Evolutionary conservation across 305 asterid species (phyloP).

Genomic region (Fraxinus angustifolia): DNA sequence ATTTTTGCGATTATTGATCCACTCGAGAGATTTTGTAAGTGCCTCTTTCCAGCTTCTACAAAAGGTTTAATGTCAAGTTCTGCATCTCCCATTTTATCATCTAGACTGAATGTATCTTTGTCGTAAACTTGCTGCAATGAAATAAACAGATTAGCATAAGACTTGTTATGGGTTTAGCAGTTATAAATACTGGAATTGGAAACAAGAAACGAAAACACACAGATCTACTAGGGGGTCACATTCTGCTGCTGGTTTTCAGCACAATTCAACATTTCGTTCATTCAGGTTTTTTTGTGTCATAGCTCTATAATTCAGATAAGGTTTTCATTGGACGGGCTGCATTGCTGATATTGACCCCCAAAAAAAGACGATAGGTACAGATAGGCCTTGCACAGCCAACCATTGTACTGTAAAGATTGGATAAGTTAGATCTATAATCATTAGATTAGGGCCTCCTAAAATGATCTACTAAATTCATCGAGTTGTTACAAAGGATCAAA

Average conservation of each 20-base stretch:
- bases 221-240: too few relatives aligned
- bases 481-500: not conserved
- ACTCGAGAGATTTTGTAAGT: conserved; percentile 28
- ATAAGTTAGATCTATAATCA: not conserved
- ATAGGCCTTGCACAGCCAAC: not conserved
- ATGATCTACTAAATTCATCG: too few relatives aligned
- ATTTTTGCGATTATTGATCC: conserved; percentile 46
- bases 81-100: conserved; percentile 80
- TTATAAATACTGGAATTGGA: too few relatives aligned
- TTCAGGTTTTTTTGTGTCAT: too few relatives aligned
- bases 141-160: not conserved
- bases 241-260: too few relatives aligned
- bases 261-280: too few relatives aligned
- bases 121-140: conserved; percentile 51
- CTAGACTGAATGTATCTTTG: conserved; percentile 45
- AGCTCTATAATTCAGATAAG: too few relatives aligned
- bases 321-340: too few relatives aligned
- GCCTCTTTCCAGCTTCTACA: conserved; percentile 38
- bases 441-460: not conserved
- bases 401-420: not conserved
- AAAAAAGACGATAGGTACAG: not conserved
- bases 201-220: too few relatives aligned
- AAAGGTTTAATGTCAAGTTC: conserved; percentile 43
- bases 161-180: not conserved
- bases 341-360: too few relatives aligned